phyloP scores from a whole-genome alignment of 768 basidiomycete genomes.

The Trametes coccinea region DNA sequence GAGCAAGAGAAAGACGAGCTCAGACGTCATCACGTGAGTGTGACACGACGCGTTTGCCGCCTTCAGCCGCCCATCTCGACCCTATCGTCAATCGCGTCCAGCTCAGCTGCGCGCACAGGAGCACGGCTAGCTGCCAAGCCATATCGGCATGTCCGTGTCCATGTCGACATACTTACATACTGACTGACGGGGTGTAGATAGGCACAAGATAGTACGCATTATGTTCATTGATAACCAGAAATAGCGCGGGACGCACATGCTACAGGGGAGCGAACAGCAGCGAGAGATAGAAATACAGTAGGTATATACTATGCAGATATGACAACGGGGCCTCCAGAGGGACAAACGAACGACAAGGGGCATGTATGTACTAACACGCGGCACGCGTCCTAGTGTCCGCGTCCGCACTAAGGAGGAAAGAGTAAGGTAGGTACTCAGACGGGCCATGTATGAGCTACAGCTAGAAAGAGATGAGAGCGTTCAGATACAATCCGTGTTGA shows the following conservation, averaged over 20 bases:
- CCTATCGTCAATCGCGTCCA: neutral
- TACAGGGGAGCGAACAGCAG: neutral
- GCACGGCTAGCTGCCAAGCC: too few species aligned
- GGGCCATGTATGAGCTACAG: slow-evolving; percentile 7
- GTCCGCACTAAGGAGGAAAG: neutral
- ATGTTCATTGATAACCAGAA: too few species aligned
- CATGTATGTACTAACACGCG: neutral
- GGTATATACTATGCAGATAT: neutral
- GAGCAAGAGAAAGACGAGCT: neutral
- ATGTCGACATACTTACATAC: too few species aligned
- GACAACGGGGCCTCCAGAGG: neutral
- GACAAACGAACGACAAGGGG: neutral
- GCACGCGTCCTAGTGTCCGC: neutral
- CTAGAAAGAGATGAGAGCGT: neutral
- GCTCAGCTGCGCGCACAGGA: too few species aligned
- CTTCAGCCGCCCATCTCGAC: too few species aligned
- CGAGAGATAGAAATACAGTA: neutral
- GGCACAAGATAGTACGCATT: too few species aligned
- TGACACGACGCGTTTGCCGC: neutral
- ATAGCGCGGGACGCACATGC: neutral
- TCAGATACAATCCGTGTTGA: slow-evolving; percentile 5
- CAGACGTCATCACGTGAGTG: neutral
- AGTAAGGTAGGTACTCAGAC: neutral
- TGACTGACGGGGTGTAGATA: too few species aligned
- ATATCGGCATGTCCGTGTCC: too few species aligned